Percentiles rank a stretch among this genome's conserved stretches.
Evolutionary conservation across 2,329 filamentous ascomycete species (phyloP).

Genomic region (Penicillium sp.): DNA sequence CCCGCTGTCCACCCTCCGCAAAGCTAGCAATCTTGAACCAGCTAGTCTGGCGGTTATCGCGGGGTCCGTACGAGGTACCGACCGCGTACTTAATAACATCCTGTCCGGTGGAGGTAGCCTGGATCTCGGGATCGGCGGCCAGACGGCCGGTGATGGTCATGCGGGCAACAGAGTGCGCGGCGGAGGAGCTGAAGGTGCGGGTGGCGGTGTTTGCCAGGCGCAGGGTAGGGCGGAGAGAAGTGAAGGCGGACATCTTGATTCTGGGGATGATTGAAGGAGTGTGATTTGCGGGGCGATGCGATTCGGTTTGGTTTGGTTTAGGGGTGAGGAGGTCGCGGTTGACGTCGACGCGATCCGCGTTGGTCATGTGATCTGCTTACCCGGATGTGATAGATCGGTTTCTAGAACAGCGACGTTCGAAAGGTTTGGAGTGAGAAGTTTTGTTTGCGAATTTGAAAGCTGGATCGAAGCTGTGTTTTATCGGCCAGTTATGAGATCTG

Average conservation of each 20-base stretch:
- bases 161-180: constrained; percentile 65
- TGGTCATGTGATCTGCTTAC: background rate
- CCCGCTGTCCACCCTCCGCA: constrained; percentile 64
- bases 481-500: no score
- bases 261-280: background rate
- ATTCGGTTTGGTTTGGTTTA: background rate
- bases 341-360: constrained; percentile 2
- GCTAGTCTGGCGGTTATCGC: constrained; percentile 73
- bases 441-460: background rate
- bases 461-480: no score
- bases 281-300: background rate
- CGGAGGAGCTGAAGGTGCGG: constrained; percentile 74
- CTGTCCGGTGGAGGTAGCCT: constrained; percentile 66
- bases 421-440: background rate
- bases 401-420: background rate
- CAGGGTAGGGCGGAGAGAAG: constrained; percentile 53
- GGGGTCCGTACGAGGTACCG: constrained; percentile 65
- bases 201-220: constrained; percentile 45
- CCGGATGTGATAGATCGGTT: background rate
- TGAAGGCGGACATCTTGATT: constrained; percentile 45
- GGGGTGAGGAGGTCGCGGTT: background rate
- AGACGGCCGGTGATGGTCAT: constrained; percentile 88
- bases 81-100: constrained; percentile 78
- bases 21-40: constrained; percentile 85
- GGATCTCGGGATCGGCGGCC: constrained; percentile 73